A percentile compares a stretch with the other conserved stretches of the same genome.
Evolutionary conservation across 140 eudicot genomes (phyloP).

Genomic region (Senecio squalidus): DNA sequence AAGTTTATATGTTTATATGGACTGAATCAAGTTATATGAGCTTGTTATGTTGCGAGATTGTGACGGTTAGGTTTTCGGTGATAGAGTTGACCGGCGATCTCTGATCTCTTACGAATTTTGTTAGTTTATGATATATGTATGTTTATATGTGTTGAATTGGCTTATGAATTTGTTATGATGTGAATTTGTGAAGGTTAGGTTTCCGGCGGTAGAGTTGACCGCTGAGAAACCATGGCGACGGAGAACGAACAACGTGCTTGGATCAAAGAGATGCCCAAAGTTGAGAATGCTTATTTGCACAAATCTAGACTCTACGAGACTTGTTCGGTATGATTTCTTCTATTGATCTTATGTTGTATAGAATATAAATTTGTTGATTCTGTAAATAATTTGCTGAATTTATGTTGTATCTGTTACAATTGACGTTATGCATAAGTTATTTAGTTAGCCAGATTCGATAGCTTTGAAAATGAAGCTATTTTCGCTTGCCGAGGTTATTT

Average conservation of each 20-base stretch:
- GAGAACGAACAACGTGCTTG: too few relatives aligned
- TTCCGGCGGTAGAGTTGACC: too few relatives aligned
- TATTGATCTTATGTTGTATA: too few relatives aligned
- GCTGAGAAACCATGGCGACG: too few relatives aligned
- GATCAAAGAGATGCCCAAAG: slow-evolving; percentile 29
- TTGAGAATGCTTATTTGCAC: slow-evolving; percentile 38
- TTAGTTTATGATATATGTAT: too few relatives aligned
- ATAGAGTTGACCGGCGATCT: slow-evolving; percentile 26
- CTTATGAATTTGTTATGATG: too few relatives aligned
- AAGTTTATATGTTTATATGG: too few relatives aligned
- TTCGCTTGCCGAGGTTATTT: neutral
- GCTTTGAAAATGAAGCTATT: neutral
- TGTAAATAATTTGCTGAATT: neutral
- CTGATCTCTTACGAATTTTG: too few relatives aligned
- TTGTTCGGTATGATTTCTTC: slow-evolving; percentile 42
- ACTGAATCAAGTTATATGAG: too few relatives aligned
- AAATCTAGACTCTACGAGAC: slow-evolving; percentile 85
- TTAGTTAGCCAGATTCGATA: neutral
- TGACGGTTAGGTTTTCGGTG: slow-evolving; percentile 23
- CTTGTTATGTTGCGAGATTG: too few relatives aligned
- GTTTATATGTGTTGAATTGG: too few relatives aligned
- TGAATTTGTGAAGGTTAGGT: too few relatives aligned
- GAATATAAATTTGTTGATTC: neutral
- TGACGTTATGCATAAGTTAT: neutral
- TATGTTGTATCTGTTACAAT: neutral